Base-by-base conservation (phyloP, 306 rosid genomes). In the Glycine tomentella region DNA sequence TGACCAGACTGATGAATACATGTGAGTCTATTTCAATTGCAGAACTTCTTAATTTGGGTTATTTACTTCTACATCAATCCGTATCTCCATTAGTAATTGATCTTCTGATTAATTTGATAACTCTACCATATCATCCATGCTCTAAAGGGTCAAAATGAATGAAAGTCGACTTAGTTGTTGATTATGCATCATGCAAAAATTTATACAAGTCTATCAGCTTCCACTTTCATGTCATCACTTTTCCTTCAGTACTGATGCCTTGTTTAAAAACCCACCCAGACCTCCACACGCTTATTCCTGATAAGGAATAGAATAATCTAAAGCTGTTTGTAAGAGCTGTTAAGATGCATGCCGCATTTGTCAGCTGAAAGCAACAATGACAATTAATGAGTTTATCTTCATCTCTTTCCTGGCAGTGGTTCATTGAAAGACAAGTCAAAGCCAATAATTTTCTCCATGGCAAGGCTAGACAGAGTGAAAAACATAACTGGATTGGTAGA, bases 401-500 rank as follows among this genome's bases (percentile, higher is more conserved):
- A 50, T 84, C 72, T 82, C 77, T 76, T 76, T 8, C 81, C 72
- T 72, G 82, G 72, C 87, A 95, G 99, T 48, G 99, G 99, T 55
- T 45, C 82, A 14, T 78, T 95, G 77, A 79, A 68, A 1, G 98
- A 93, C 81, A 87, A 81, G 72, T 88, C 99, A 70, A 95, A 93
- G 88, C 98, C 98, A 63, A 62, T 93, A 84, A 85, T 95, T 44
- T 95, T 93, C 85, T 90, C 99, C 70, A 95, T 95, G 97, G 93
- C 98, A 65, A 88, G 99, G 88, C 84, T 93, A 76, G 97, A 95
- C 75, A 77, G 80, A 64, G 97, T 93, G 68, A 95, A 95, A 84
- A 95, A 95, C 77, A 84, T 95, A 25, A 67, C 90, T 14, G 98
- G 99, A 55, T 86, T 95, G 88, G 99, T 93, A 17, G 98, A 95